phyloP scores from a whole-genome alignment of 2,329 filamentous ascomycete genomes.

The Fusarium stilboides region DNA sequence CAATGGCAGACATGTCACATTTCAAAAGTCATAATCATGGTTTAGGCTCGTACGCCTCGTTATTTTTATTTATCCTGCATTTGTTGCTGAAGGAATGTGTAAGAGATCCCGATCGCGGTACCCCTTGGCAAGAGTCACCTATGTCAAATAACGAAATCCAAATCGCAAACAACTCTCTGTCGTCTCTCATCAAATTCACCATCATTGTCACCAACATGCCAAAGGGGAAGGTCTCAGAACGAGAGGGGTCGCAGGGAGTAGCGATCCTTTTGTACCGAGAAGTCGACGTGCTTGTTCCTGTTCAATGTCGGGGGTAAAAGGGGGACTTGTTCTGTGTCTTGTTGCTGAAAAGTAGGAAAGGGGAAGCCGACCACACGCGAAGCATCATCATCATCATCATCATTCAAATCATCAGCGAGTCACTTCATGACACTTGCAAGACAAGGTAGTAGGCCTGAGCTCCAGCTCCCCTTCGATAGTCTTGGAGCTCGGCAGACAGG shows the following conservation, averaged over 20 bases:
- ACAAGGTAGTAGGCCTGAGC: conserved; percentile 53
- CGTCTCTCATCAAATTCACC: conserved; percentile 28
- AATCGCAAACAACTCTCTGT: conserved; percentile 28
- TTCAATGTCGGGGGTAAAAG: neutral
- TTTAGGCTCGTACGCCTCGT: conserved; percentile 1
- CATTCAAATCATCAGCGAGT: conserved; percentile 26
- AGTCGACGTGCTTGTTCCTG: conserved; percentile 5
- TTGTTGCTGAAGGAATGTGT: conserved; percentile 41
- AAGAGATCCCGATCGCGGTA: conserved; percentile 27
- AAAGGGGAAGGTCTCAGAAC: conserved; percentile 3
- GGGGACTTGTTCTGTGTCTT: conserved; percentile 13
- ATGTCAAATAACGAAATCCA: conserved; percentile 31
- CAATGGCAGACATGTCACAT: conserved; percentile 19
- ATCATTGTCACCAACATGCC: conserved; percentile 25
- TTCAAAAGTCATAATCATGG: conserved; percentile 11
- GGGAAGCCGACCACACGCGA: conserved; percentile 15
- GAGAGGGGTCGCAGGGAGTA: neutral
- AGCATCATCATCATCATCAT: conserved; percentile 26
- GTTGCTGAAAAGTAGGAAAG: conserved; percentile 10
- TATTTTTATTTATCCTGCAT: conserved; percentile 33
- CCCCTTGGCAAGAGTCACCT: conserved; percentile 17
- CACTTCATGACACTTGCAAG: conserved; percentile 45
- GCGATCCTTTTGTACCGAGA: conserved; percentile 4
- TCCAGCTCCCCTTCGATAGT: conserved; percentile 53
- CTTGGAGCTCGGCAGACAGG: conserved; percentile 51